Conservation (phyloP, 2,329 filamentous ascomycete species). For the Triangularia verruculosa region DNA sequence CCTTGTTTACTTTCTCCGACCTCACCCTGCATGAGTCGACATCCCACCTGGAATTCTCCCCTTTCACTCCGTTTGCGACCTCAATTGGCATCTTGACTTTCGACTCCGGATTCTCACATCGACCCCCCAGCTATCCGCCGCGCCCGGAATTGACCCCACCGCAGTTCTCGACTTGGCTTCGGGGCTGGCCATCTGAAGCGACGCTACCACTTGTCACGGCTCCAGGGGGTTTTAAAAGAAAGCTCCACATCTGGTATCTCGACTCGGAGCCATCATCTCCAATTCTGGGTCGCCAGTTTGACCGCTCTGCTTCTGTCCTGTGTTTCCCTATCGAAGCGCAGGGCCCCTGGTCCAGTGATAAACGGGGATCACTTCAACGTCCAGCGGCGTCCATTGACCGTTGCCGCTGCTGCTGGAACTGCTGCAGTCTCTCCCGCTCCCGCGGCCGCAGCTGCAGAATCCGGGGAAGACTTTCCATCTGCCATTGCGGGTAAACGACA, state of each 20-base stretch:
- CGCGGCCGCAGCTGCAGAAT: slow-evolving; percentile 5
- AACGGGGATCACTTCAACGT: slow-evolving; percentile 16
- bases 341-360: slow-evolving; percentile 18
- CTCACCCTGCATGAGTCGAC: slow-evolving; percentile 5
- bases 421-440: neutral
- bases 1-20: slow-evolving; percentile 8
- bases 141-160: slow-evolving; percentile 1
- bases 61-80: neutral
- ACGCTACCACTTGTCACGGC: slow-evolving; percentile 19
- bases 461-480: slow-evolving; percentile 8
- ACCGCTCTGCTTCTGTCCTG: slow-evolving; percentile 11
- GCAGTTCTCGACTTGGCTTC: neutral
- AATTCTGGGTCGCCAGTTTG: neutral
- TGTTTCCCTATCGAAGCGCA: slow-evolving; percentile 11
- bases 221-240: neutral
- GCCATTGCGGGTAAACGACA: slow-evolving; percentile 10
- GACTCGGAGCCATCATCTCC: neutral
- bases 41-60: neutral
- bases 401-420: neutral
- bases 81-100: neutral
- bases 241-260: neutral
- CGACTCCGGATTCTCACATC: neutral
- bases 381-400: slow-evolving; percentile 5
- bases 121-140: neutral
- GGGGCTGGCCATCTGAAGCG: slow-evolving; percentile 2